Evolutionary conservation across 208 protist species (phyloP), one percentile per base, ranked within the genome.

Genomic region (Balamuthia mandrillaris): DNA sequence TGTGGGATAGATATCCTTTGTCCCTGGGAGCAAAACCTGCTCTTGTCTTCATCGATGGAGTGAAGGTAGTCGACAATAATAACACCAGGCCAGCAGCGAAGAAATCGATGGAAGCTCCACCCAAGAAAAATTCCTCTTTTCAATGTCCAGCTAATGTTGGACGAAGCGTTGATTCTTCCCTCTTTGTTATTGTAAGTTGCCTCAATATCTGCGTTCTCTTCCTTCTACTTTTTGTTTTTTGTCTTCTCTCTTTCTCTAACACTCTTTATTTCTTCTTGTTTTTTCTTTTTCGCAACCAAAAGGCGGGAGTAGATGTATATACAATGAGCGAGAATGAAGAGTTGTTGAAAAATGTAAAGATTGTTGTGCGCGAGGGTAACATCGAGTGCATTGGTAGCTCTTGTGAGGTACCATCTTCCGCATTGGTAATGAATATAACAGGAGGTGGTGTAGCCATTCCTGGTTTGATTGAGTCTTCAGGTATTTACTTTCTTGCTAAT

Each of bases 1-100:
- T 88, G 7, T 88, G 72, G 63, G 66, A 81, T 18, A 14, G 72
- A 29, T 24, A 87, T 84, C 83, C 86, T n/a, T 41, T 88, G 0
- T 18, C 24, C 37, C 14, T 88, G n/a, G 83, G 39, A 33, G 65
- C 83, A 16, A 9, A 47, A 9, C 83, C 86, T 56, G 12, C 81
- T 44, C 27, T 65, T n/a, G 82, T 88, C 16, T 49, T 65, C 7
- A 81, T 88, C 1, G 37, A n/a, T 81, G 86, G 87, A 33, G 83
- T 58, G 21, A n/a, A n/a, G n/a, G n/a, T n/a, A n/a, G n/a, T n/a
- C n/a, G n/a, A n/a, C n/a, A n/a, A n/a, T n/a, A n/a, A n/a, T n/a
- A n/a, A n/a, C n/a, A n/a, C n/a, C n/a, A n/a, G n/a, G n/a, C n/a
- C n/a, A n/a, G n/a, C n/a, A n/a, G n/a, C n/a, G n/a, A n/a, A n/a